A percentile compares a stretch with the other conserved stretches of the same genome.
Evolutionary conservation across 805 yeast genomes (phyloP).

Genomic region (Spathaspora passalidarum): DNA sequence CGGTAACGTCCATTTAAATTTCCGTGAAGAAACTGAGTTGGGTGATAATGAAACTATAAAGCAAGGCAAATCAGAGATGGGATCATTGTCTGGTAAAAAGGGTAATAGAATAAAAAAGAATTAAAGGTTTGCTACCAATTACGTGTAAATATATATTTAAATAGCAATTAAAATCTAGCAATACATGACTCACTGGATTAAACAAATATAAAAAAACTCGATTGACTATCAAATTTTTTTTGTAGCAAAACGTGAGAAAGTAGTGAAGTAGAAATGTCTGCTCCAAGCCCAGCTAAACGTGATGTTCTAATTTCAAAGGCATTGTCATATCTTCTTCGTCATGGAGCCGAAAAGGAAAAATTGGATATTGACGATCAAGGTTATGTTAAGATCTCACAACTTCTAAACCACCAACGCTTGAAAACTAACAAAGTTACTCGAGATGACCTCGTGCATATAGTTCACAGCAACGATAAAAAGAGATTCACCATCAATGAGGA

Average conservation of each 20-base stretch:
- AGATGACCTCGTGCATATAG: constrained; percentile 60
- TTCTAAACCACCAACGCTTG: constrained; percentile 57
- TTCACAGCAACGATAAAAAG: constrained; percentile 63
- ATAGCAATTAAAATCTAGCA: background rate
- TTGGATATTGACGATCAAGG: constrained; percentile 67
- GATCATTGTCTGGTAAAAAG: constrained; percentile 42
- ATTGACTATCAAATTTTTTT: background rate
- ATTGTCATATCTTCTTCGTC: constrained; percentile 77
- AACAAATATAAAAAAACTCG: too few species aligned
- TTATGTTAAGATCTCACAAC: constrained; percentile 50
- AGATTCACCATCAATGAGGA: constrained; percentile 53
- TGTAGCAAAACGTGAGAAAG: background rate
- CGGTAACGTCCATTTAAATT: constrained; percentile 54
- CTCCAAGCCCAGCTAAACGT: constrained; percentile 22
- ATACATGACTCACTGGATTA: too few species aligned
- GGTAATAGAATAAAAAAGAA: constrained; percentile 47
- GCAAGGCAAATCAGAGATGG: constrained; percentile 41
- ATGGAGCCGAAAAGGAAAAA: constrained; percentile 71
- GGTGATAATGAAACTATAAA: constrained; percentile 87
- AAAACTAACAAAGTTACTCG: constrained; percentile 53
- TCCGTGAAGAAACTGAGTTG: constrained; percentile 79
- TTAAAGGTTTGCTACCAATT: background rate
- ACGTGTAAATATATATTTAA: background rate
- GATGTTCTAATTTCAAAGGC: constrained; percentile 65
- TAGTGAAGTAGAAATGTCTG: constrained; percentile 7